phyloP scores from a whole-genome alignment of 2,329 filamentous ascomycete species.

The Arthrobotrys megalospora region DNA sequence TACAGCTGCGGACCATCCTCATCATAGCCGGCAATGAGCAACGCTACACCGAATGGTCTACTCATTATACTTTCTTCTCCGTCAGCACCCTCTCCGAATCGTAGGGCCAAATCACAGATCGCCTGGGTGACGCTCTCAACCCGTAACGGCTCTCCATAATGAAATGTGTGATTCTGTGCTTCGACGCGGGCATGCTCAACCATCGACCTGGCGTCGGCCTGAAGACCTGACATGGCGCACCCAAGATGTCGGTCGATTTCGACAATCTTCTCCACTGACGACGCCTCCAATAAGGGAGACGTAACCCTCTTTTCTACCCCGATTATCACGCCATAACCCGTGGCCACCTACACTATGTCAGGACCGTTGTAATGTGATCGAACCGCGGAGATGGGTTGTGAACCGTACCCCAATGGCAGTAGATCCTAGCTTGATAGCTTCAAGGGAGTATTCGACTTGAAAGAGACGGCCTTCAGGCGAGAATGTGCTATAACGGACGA shows the following conservation, averaged over 20 bases:
- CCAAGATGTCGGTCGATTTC: conserved; percentile 99
- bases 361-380: background rate
- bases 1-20: conserved; percentile 94
- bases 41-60: conserved; percentile 93
- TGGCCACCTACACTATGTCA: conserved; percentile 77
- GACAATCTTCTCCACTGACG: conserved; percentile 99
- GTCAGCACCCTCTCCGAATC: conserved; percentile 97
- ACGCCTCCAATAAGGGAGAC: conserved; percentile 95
- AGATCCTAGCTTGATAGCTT: conserved; percentile 99
- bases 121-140: conserved; percentile 99
- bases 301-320: conserved; percentile 99
- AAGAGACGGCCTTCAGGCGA: conserved; percentile 99
- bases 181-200: conserved; percentile 98
- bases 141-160: conserved; percentile 94
- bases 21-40: conserved; percentile 96
- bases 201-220: conserved; percentile 97
- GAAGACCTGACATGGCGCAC: conserved; percentile 97
- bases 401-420: conserved; percentile 88
- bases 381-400: background rate
- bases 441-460: conserved; percentile 99
- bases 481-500: conserved; percentile 81
- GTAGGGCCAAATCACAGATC: conserved; percentile 95
- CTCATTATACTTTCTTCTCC: conserved; percentile 99
- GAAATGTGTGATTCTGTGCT: conserved; percentile 96
- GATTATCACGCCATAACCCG: conserved; percentile 92